Evolutionary conservation across 2,329 filamentous ascomycete genomes (phyloP).

Genomic region (Emmonsiellopsis sp.): DNA sequence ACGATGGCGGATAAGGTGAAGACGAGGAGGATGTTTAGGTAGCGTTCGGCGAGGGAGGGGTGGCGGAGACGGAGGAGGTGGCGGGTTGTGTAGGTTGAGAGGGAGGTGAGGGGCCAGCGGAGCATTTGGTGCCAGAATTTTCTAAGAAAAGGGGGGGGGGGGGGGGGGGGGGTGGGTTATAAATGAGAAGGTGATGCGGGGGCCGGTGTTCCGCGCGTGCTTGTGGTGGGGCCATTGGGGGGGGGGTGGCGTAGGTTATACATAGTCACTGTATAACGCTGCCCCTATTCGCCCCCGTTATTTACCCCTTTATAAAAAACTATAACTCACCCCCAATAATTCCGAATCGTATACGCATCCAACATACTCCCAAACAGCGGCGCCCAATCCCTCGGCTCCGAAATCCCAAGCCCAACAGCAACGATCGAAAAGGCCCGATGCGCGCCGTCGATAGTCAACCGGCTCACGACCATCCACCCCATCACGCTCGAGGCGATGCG

Average conservation of each 20-base stretch:
- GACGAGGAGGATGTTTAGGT: constrained; percentile 20
- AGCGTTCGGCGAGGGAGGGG: constrained; percentile 17
- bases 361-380: constrained; percentile 18
- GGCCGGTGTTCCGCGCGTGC: no score
- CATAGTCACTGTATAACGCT: no score
- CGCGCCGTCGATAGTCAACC: background rate
- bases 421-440: background rate
- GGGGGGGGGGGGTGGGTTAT: background rate
- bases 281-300: no score
- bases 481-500: constrained; percentile 8
- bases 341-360: constrained; percentile 19
- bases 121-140: constrained; percentile 24
- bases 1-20: constrained; percentile 21
- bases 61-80: constrained; percentile 15
- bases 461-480: background rate
- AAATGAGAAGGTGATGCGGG: no score
- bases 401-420: constrained; percentile 5
- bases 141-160: constrained; percentile 8
- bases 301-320: no score
- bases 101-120: constrained; percentile 16
- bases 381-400: constrained; percentile 14
- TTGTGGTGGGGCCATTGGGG: no score
- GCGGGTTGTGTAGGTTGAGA: constrained; percentile 7
- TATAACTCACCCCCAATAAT: constrained; percentile 21
- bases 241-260: no score